Evolutionary conservation across 1,139 yeast species (phyloP).

Genomic region (Taphrina communis): DNA sequence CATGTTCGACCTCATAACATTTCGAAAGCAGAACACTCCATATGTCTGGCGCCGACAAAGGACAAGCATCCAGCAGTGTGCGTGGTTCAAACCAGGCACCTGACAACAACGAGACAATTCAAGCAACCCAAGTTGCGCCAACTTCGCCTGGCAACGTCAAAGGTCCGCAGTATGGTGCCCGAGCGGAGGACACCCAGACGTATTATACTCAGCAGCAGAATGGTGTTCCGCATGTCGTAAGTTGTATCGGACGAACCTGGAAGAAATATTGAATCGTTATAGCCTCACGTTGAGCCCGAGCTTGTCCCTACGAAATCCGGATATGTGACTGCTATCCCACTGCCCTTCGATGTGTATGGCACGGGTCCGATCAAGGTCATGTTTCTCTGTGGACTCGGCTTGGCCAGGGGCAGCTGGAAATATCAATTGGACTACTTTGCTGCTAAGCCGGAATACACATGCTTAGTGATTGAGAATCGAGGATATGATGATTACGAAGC

Average conservation of each 20-base stretch:
- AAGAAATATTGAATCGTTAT: neutral
- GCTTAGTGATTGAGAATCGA: conserved; percentile 36
- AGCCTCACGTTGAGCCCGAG: conserved; percentile 5
- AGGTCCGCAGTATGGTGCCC: conserved; percentile 11
- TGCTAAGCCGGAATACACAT: conserved; percentile 26
- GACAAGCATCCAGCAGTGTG: neutral
- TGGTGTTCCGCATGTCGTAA: conserved; percentile 25
- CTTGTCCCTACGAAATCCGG: conserved; percentile 19
- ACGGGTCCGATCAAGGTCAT: conserved; percentile 26
- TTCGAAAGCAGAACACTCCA: neutral
- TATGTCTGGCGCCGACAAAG: neutral
- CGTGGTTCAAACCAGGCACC: neutral
- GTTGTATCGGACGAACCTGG: neutral
- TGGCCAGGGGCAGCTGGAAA: conserved; percentile 29
- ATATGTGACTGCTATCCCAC: conserved; percentile 23
- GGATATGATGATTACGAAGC: conserved; percentile 31
- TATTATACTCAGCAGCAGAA: conserved; percentile 18
- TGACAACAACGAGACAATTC: neutral
- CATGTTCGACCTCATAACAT: neutral
- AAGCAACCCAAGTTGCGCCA: neutral
- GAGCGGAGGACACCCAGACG: neutral
- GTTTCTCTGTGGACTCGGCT: conserved; percentile 31
- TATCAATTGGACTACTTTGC: conserved; percentile 31
- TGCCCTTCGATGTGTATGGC: conserved; percentile 32
- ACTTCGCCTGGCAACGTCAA: neutral